These are phyloP conservation scores for Aspergillus sp. DNA, from an alignment of 2,329 filamentous ascomycete genomes.

Conservation along the genomic window DNA sequence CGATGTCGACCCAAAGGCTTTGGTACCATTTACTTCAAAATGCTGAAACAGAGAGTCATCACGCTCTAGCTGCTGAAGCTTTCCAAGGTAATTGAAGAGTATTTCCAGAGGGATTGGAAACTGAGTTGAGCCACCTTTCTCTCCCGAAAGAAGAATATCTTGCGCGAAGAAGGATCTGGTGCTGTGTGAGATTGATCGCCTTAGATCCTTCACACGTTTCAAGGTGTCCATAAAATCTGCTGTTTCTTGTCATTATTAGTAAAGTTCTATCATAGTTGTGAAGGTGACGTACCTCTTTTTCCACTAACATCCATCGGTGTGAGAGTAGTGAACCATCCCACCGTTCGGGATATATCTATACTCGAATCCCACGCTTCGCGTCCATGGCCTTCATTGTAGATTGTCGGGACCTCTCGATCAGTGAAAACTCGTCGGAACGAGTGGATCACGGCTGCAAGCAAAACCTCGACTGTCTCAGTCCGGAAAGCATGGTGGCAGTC, in stretches of 20 bases:
- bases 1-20: slow-evolving; percentile 35
- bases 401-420: slow-evolving; percentile 41
- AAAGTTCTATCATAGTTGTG: not conserved
- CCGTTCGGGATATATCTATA: slow-evolving; percentile 48
- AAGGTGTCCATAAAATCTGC: slow-evolving; percentile 30
- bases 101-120: slow-evolving; percentile 42
- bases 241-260: not conserved
- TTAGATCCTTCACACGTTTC: slow-evolving; percentile 39
- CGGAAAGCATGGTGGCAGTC: slow-evolving; percentile 32
- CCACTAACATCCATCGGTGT: slow-evolving; percentile 40
- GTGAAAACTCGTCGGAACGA: slow-evolving; percentile 47
- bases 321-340: slow-evolving; percentile 53
- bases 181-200: slow-evolving; percentile 32
- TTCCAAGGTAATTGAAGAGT: slow-evolving; percentile 40
- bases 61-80: slow-evolving; percentile 46
- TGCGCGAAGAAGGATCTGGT: slow-evolving; percentile 37
- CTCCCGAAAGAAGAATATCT: slow-evolving; percentile 25
- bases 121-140: slow-evolving; percentile 28
- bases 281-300: slow-evolving; percentile 20
- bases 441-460: slow-evolving; percentile 38
- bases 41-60: slow-evolving; percentile 43
- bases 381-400: slow-evolving; percentile 53
- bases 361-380: slow-evolving; percentile 45
- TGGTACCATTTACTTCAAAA: slow-evolving; percentile 34
- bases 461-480: slow-evolving; percentile 38